phyloP scores from a whole-genome alignment of 257 asterid species.

The Coffea canephora region DNA sequence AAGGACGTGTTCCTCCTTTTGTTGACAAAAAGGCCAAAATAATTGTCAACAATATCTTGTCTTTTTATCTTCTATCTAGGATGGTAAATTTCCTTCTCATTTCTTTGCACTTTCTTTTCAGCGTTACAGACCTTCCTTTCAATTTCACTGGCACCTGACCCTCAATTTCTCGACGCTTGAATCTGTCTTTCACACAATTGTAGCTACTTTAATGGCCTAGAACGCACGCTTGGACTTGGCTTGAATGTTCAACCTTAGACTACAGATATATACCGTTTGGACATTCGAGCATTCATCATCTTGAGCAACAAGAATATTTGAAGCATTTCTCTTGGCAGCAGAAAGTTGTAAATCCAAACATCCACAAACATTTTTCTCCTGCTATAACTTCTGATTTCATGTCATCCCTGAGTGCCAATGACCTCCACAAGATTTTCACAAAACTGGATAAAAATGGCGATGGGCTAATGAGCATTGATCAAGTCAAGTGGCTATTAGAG shows the following conservation, averaged over 20 bases:
- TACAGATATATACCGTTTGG: neutral
- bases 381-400: neutral
- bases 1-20: neutral
- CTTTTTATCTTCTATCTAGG: neutral
- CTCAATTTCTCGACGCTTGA: neutral
- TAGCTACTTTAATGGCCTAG: neutral
- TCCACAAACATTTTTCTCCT: neutral
- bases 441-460: constrained; percentile 31
- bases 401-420: constrained; percentile 19
- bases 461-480: constrained; percentile 33
- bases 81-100: neutral
- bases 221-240: neutral
- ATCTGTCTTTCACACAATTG: neutral
- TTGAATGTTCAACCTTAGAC: no score
- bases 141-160: neutral
- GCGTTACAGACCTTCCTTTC: neutral
- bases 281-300: neutral
- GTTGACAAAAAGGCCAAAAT: neutral
- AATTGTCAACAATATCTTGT: neutral
- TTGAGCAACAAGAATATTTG: neutral
- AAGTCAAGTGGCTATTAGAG: constrained; percentile 27
- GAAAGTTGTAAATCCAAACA: neutral
- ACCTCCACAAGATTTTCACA: constrained; percentile 29
- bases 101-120: neutral
- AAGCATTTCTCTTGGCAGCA: neutral